Conservation (phyloP, 2,329 filamentous ascomycete species). For the Calonectria pseudoreteaudii region DNA sequence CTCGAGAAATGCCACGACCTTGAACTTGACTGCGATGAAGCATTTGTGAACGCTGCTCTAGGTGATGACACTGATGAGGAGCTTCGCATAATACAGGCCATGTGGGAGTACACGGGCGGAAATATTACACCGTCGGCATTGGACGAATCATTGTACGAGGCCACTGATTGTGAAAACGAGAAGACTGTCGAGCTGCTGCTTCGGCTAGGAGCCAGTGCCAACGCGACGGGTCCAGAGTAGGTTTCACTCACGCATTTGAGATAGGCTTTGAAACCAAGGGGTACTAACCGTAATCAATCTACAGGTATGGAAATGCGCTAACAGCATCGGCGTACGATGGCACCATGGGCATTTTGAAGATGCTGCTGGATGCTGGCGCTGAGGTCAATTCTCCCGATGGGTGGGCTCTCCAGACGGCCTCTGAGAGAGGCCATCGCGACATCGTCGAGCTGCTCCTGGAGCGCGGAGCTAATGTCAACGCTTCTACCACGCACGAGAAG, state of each 20-base stretch:
- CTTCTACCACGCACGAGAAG: slow-evolving; percentile 38
- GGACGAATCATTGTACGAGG: neutral
- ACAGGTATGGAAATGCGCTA: slow-evolving; percentile 36
- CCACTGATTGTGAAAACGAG: neutral
- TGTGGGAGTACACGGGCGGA: slow-evolving; percentile 5
- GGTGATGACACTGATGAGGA: slow-evolving; percentile 47
- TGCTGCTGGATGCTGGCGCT: slow-evolving; percentile 49
- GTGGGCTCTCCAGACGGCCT: slow-evolving; percentile 53
- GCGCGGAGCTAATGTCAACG: slow-evolving; percentile 50
- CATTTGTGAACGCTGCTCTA: slow-evolving; percentile 49
- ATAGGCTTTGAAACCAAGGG: neutral
- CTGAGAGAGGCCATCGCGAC: slow-evolving; percentile 48
- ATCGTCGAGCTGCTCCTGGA: slow-evolving; percentile 50
- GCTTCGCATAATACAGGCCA: slow-evolving; percentile 45
- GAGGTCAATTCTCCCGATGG: slow-evolving; percentile 49
- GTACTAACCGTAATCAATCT: neutral
- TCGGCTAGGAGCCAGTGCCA: neutral
- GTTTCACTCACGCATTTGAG: neutral
- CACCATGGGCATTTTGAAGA: slow-evolving; percentile 41
- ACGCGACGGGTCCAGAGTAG: neutral
- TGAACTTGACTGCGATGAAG: slow-evolving; percentile 49
- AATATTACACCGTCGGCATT: neutral
- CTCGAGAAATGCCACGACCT: slow-evolving; percentile 48
- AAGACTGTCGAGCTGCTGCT: neutral
- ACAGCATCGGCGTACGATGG: slow-evolving; percentile 55